Evolutionary conservation across 768 basidiomycete species (phyloP), one percentile per base, ranked within the genome.

Genomic region (Tulasnella sp.): DNA sequence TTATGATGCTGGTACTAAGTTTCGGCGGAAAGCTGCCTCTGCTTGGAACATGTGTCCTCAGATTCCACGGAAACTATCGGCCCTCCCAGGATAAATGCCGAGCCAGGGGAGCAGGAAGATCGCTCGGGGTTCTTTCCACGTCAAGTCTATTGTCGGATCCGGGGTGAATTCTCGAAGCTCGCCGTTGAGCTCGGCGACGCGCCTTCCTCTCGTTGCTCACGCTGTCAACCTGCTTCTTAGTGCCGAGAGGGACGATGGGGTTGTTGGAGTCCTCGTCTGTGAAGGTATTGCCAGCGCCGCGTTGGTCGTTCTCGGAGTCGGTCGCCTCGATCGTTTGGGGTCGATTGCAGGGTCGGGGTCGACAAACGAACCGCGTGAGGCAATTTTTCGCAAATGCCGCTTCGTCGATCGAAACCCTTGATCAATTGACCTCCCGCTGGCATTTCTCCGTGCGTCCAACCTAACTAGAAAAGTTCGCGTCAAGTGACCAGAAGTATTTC

Each of bases 81-180:
- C 0, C 27, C 62, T 68, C 27, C 27, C 62, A 68, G n/a, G 31
- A 68, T 19, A 31, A 19, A 68, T 68, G 62, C 62, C 48, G 52
- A 52, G 52, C 52, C 44, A 44, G 44, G 44, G 31, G 27, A 31
- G 56, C 2, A 16, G 27, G 62, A 36, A 68, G 62, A 68, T 68
- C 62, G 34, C 27, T 31, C 62, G 31, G 62, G 62, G 24, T 68
- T 68, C 62, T 36, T 31, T 68, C 62, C 62, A 27, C 2, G 62
- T 58, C 56, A 58, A 58, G 56, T n/a, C 31, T 58, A 44, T 27
- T 68, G 62, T 27, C 18, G 62, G 62, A 68, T 68, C 31, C 62
- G 62, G 34, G 18, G 31, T 68, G 62, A 68, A 31, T 68, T 68
- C 62, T 68, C 62, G 62, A 68, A 68, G 62, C 62, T 68, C 62